These are phyloP conservation scores for Lactarius hengduanensis DNA, from an alignment of 768 basidiomycete species.

Conservation along the genomic window DNA sequence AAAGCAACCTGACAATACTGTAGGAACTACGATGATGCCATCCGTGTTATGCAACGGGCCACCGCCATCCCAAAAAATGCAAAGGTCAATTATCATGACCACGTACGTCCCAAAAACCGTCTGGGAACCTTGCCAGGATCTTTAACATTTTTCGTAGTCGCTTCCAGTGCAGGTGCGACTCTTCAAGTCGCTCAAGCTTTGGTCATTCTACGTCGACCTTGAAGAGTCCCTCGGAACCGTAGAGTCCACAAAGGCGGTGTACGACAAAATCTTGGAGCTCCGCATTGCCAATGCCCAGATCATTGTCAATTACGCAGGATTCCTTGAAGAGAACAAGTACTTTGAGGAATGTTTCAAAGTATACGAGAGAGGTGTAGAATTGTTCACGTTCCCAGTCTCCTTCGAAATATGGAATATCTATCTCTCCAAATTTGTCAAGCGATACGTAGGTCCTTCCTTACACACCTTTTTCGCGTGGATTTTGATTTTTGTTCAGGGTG, in stretches of 20 bases:
- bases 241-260: slow-evolving; percentile 86
- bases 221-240: slow-evolving; percentile 97
- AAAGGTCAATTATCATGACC: slow-evolving; percentile 93
- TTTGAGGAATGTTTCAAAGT: slow-evolving; percentile 99
- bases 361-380: slow-evolving; percentile 94
- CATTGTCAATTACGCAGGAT: slow-evolving; percentile 95
- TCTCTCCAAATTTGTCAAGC: slow-evolving; percentile 92
- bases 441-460: slow-evolving; percentile 65
- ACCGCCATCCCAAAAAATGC: slow-evolving; percentile 85
- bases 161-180: slow-evolving; percentile 84
- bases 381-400: slow-evolving; percentile 97
- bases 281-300: slow-evolving; percentile 98
- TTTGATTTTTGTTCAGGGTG: slow-evolving; percentile 55
- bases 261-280: slow-evolving; percentile 94
- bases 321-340: slow-evolving; percentile 97
- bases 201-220: slow-evolving; percentile 98
- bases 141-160: slow-evolving; percentile 44
- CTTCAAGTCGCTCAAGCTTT: slow-evolving; percentile 97
- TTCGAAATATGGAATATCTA: slow-evolving; percentile 99
- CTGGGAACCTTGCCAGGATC: slow-evolving; percentile 21
- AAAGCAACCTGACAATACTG: slow-evolving; percentile 24
- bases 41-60: slow-evolving; percentile 96
- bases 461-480: neutral
- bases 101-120: slow-evolving; percentile 51
- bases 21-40: slow-evolving; percentile 95